phyloP scores from a whole-genome alignment of 768 basidiomycete genomes.

The Auricularia cornea region DNA sequence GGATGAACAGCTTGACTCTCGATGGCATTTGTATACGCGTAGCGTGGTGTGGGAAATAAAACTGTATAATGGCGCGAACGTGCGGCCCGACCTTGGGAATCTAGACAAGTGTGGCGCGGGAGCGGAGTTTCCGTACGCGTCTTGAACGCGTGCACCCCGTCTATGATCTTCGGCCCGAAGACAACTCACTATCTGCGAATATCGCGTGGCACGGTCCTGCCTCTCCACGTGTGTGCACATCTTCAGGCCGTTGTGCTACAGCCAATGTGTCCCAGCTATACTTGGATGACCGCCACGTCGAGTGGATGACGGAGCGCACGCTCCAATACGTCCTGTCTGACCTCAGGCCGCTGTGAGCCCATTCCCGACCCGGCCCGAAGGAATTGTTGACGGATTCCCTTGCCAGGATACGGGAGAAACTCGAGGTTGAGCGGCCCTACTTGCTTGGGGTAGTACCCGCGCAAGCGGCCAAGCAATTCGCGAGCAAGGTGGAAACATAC shows the following conservation, averaged over 20 bases:
- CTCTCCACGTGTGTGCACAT: conserved; percentile 53
- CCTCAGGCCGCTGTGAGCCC: conserved; percentile 54
- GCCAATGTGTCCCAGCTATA: conserved; percentile 48
- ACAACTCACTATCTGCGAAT: conserved; percentile 81
- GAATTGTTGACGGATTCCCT: neutral
- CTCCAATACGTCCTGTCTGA: conserved; percentile 77
- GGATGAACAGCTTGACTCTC: too few species aligned
- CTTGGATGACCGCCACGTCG: conserved; percentile 77
- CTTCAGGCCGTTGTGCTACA: neutral
- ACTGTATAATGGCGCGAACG: too few species aligned
- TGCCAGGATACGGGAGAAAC: neutral
- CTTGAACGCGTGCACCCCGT: too few species aligned
- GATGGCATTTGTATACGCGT: too few species aligned
- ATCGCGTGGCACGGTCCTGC: conserved; percentile 63
- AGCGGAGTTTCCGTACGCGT: too few species aligned
- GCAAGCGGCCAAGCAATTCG: neutral
- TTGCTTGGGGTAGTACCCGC: neutral
- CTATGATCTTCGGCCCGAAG: conserved; percentile 59
- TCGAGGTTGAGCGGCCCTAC: neutral
- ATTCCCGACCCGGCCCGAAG: neutral
- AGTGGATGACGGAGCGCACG: conserved; percentile 83
- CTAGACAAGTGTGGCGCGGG: too few species aligned
- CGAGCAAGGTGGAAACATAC: neutral
- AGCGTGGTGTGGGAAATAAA: too few species aligned
- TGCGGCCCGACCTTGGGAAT: too few species aligned